Base-by-base conservation (phyloP, 208 protist species). In the Leishmania amazonensis region DNA sequence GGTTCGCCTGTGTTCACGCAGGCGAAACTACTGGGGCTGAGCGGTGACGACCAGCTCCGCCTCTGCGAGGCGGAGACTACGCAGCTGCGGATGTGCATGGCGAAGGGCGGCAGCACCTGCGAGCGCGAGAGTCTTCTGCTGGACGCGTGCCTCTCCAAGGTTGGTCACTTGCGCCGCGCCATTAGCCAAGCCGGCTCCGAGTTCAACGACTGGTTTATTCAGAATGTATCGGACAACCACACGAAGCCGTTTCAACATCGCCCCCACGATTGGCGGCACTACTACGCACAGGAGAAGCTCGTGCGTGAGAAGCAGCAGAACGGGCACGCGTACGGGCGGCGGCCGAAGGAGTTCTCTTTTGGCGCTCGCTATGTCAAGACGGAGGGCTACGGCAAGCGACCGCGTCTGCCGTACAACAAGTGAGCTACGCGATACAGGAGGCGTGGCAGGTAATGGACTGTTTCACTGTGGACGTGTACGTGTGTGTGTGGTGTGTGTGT, bases 141-240 rank as follows among this genome's bases (percentile, higher is more conserved):
- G 11, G 95, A 96, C 80, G 35, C 85, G 67, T 97, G 95, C 75
- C 88, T 97, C 54, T 85, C 81, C 64, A 94, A 94, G 75, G 95
- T 97, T 2, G 91, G 89, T 31, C 90, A 95, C 54, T 87, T 97
- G 40, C 90, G 93, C 67, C 93, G 85, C 15, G 93, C 95, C 31
- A 92, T 97, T 84, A 87, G 83, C 49, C 60, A 77, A 65, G 93
- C 93, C 17, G 89, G 90, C 57, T 76, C 68, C n/a, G 91, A 93
- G 84, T 97, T 96, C 85, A 94, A 93, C 73, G 95, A 97, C 83
- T 97, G 95, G 95, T 96, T 96, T 76, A 95, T 96, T 49, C 91
- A 96, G 71, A 97, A 96, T 77, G 95, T 97, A 2, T 94, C 89
- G 1, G 95, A 97, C 81, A 97, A 97, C 79, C 93, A 97, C 89